Conservation (phyloP, 495 filamentous ascomycete species). For the Parathielavia hyrcaniae region DNA sequence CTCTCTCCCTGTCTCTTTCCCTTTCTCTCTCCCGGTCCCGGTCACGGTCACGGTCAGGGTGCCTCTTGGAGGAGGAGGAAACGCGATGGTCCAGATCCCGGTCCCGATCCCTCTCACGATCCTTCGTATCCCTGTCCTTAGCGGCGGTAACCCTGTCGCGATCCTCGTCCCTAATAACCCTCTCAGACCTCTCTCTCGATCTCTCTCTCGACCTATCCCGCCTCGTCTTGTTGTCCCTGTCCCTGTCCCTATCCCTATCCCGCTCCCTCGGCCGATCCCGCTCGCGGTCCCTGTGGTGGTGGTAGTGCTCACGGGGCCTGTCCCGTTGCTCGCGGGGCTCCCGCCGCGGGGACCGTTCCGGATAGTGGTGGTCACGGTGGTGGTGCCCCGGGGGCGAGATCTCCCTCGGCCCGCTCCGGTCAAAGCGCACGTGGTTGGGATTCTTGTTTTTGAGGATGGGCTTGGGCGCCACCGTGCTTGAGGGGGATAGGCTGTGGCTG, state of each 20-base stretch:
- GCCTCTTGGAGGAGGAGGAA: not conserved
- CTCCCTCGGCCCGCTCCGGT: constrained; percentile 35
- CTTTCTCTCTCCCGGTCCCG: constrained; percentile 24
- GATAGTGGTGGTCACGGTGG: too few relatives aligned
- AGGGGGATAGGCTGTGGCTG: constrained; percentile 30
- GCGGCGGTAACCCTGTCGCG: constrained; percentile 27
- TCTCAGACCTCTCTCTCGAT: constrained; percentile 12
- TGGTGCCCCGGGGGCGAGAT: constrained; percentile 28
- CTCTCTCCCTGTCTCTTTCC: constrained; percentile 19
- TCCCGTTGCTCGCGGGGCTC: constrained; percentile 11
- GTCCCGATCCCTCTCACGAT: constrained; percentile 17
- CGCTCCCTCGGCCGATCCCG: constrained; percentile 4
- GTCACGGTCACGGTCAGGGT: constrained; percentile 16
- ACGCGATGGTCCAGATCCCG: not conserved
- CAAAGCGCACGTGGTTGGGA: constrained; percentile 44
- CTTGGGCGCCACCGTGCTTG: constrained; percentile 40
- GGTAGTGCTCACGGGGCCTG: constrained; percentile 23
- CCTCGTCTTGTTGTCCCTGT: constrained; percentile 18
- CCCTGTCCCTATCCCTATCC: constrained; percentile 23
- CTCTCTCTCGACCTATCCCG: constrained; percentile 1
- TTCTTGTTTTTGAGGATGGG: constrained; percentile 49
- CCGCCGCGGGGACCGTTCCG: constrained; percentile 12
- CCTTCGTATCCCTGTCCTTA: constrained; percentile 21
- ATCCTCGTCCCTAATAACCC: constrained; percentile 22
- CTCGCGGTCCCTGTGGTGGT: constrained; percentile 13